These are phyloP conservation scores for Stenocarpella maydis DNA, from an alignment of 2,329 filamentous ascomycete species.

Conservation along the genomic window DNA sequence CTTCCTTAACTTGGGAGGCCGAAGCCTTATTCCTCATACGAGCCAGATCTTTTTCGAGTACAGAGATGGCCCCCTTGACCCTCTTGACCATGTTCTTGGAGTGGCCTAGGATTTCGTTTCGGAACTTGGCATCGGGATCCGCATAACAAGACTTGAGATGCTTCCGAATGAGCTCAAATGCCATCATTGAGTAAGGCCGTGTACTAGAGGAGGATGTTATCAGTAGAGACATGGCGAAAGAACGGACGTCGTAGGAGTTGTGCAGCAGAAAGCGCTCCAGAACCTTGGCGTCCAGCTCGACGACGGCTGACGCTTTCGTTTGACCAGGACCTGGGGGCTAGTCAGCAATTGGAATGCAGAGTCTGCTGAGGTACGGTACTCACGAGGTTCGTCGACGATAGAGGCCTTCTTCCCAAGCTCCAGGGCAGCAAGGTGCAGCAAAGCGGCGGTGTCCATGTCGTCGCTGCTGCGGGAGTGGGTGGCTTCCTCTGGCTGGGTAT, in stretches of 20 bases:
- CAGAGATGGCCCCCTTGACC: slow-evolving; percentile 71
- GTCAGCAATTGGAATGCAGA: slow-evolving; percentile 35
- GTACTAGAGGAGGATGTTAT: slow-evolving; percentile 79
- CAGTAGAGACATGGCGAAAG: slow-evolving; percentile 83
- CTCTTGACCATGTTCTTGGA: slow-evolving; percentile 81
- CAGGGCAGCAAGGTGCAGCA: slow-evolving; percentile 72
- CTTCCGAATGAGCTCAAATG: slow-evolving; percentile 68
- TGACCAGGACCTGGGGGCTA: slow-evolving; percentile 39
- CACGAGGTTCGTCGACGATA: slow-evolving; percentile 73
- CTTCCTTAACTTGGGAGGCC: not conserved
- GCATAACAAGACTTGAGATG: slow-evolving; percentile 78
- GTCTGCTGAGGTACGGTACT: slow-evolving; percentile 36
- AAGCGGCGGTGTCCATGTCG: slow-evolving; percentile 60
- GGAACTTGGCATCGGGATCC: slow-evolving; percentile 85
- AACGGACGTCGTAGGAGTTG: slow-evolving; percentile 71
- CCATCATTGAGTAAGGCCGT: slow-evolving; percentile 70
- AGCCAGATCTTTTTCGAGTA: slow-evolving; percentile 57
- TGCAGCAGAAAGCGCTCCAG: slow-evolving; percentile 63
- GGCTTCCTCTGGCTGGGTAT: slow-evolving; percentile 41
- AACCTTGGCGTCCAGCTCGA: slow-evolving; percentile 50
- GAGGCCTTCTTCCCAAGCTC: slow-evolving; percentile 76
- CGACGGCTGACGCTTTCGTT: slow-evolving; percentile 36
- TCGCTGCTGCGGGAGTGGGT: slow-evolving; percentile 43
- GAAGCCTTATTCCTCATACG: slow-evolving; percentile 40
- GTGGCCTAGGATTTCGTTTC: slow-evolving; percentile 80